Conservation (phyloP, 1,284 basidiomycete species). For the Chalciporus sp. region DNA sequence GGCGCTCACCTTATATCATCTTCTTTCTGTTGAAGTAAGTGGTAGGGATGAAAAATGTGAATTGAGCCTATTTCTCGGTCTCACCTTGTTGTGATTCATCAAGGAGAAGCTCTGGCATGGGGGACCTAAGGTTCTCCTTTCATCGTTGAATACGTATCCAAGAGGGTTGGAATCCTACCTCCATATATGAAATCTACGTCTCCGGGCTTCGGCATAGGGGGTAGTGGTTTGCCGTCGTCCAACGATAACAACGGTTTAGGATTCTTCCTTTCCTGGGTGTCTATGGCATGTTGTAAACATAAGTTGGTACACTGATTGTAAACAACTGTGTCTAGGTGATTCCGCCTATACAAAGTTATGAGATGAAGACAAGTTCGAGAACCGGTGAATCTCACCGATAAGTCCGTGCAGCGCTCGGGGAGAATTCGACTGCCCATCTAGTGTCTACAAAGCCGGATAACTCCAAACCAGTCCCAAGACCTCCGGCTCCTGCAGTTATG, state of each 20-base stretch:
- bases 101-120: constrained; percentile 71
- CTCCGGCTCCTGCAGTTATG: constrained; percentile 58
- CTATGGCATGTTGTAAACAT: constrained; percentile 59
- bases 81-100: constrained; percentile 60
- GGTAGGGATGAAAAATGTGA: neutral
- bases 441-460: constrained; percentile 60
- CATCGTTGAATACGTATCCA: constrained; percentile 2
- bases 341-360: constrained; percentile 42
- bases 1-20: constrained; percentile 56
- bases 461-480: constrained; percentile 65
- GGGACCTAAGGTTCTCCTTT: constrained; percentile 46
- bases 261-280: constrained; percentile 43
- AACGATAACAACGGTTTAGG: constrained; percentile 41
- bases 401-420: constrained; percentile 60
- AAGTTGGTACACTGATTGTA: constrained; percentile 66
- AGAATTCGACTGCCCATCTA: constrained; percentile 67
- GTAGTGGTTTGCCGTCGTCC: constrained; percentile 39
- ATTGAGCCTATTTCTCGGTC: constrained; percentile 8
- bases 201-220: constrained; percentile 54
- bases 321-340: constrained; percentile 57
- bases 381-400: constrained; percentile 46
- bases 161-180: constrained; percentile 42
- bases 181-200: constrained; percentile 74
- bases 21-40: constrained; percentile 42
- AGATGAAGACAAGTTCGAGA: constrained; percentile 2